Percentiles rank a stretch among this genome's conserved stretches.
Evolutionary conservation across 257 asterid species (phyloP).

Genomic region (Nicotiana tabacum): DNA sequence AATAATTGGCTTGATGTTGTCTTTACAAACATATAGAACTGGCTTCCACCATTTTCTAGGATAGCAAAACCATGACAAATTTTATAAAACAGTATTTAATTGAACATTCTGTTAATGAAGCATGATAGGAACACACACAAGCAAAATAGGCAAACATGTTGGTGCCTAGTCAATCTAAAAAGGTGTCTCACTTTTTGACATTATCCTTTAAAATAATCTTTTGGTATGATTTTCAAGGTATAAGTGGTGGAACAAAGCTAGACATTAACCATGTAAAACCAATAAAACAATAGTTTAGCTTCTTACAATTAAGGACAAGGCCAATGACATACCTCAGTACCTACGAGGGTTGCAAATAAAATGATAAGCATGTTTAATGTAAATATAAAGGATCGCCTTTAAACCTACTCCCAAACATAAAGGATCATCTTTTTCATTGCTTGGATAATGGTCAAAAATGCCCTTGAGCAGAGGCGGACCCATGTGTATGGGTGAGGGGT

Average conservation of each 20-base stretch:
- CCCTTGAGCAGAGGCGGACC: no score
- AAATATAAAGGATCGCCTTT: no score
- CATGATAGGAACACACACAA: slow-evolving; percentile 8
- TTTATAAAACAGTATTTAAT: neutral
- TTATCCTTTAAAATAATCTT: neutral
- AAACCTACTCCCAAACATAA: no score
- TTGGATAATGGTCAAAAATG: no score
- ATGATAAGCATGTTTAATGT: no score
- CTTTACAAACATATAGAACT: neutral
- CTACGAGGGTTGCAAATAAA: no score
- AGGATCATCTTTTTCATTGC: no score
- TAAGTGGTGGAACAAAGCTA: no score
- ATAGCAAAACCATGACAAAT: neutral
- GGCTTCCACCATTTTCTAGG: neutral
- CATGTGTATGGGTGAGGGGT: no score
- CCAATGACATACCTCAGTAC: no score
- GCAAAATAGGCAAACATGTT: slow-evolving; percentile 13
- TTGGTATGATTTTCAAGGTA: no score
- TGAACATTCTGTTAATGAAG: slow-evolving; percentile 10
- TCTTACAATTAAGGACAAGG: no score
- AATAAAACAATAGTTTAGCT: neutral
- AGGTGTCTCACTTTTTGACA: slow-evolving; percentile 33
- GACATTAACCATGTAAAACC: slow-evolving; percentile 1
- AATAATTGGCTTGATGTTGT: neutral
- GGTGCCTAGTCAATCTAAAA: slow-evolving; percentile 32